These are phyloP conservation scores for Trichophyton mentagrophytes DNA, from an alignment of 2,329 filamentous ascomycete genomes.

Conservation along the genomic window DNA sequence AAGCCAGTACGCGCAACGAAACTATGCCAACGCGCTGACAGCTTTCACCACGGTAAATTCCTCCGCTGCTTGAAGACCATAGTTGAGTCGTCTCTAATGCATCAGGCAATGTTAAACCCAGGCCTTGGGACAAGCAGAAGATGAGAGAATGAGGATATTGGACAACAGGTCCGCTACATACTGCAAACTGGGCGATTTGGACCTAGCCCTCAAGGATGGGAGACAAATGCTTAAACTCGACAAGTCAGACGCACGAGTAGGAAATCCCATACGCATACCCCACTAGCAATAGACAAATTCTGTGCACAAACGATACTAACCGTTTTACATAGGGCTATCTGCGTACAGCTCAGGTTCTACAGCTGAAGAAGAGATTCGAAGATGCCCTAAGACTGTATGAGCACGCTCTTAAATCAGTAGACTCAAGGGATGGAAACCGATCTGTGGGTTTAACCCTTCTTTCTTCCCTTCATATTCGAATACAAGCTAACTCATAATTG, in stretches of 20 bases:
- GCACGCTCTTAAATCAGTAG: conserved; percentile 43
- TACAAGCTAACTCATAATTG: background rate
- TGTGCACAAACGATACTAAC: background rate
- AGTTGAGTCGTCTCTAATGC: background rate
- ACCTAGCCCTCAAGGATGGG: conserved; percentile 44
- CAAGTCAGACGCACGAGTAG: conserved; percentile 40
- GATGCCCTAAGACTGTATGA: conserved; percentile 45
- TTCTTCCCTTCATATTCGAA: conserved; percentile 6
- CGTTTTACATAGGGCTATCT: conserved; percentile 37
- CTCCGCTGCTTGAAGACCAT: background rate
- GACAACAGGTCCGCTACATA: conserved; percentile 46
- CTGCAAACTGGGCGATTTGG: conserved; percentile 40
- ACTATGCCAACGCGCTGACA: conserved; percentile 33
- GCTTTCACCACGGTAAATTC: conserved; percentile 29
- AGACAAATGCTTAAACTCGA: conserved; percentile 42
- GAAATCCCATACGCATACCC: background rate
- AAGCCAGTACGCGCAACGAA: conserved; percentile 31
- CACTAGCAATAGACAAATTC: background rate
- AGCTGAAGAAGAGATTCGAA: conserved; percentile 37
- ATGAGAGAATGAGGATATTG: conserved; percentile 31
- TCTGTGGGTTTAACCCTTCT: conserved; percentile 14
- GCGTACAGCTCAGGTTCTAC: conserved; percentile 38
- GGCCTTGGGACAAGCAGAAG: conserved; percentile 26
- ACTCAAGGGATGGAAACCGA: conserved; percentile 26
- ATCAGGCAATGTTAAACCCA: conserved; percentile 12